Evolutionary conservation across 2,329 filamentous ascomycete genomes (phyloP), one percentile per base, ranked within the genome.

Genomic region (Thermoascus crustaceus): DNA sequence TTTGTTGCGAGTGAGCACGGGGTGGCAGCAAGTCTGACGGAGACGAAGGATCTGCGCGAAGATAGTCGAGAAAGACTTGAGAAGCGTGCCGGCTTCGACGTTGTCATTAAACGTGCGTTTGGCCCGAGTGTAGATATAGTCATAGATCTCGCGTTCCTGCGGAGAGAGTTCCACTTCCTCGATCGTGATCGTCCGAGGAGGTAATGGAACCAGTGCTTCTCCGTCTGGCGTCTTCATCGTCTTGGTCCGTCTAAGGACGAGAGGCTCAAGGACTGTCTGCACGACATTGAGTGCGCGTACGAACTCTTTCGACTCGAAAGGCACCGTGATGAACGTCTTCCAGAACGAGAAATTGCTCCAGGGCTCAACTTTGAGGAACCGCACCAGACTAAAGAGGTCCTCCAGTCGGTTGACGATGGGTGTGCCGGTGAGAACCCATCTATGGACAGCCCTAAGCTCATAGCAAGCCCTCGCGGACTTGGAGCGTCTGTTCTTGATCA

Each of bases 341-440:
- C 91, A 98, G 64, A 94, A 98, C 0, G 88, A 94, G 59, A 98
- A 98, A 58, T 96, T 96, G 52, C 83, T 91, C 91, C 91, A 98
- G 0, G 91, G 91, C 56, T 96, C 89, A 3, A 98, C 91, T 38
- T 85, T 80, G 7, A 98, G 67, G 62, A 96, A 98, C 3, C 85
- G 79, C 8, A 96, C 85, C 23, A 98, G 66, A 52, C 85, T 94
- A 64, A 95, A 96, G 9, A 98, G 67, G 60, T 96, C 91, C 57
- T 96, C 89, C 1, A 98, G 71, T 27, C 86, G 81, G 58, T 98
- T 98, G 47, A 98, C 89, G 38, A 98, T 96, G 0, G 91, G 91
- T 1, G 91, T 98, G 11, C 91, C 91, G 0, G 91, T 98, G 32
- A 98, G 65, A 0, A 82, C 85, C 91, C 91, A 98, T 40, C 91